phyloP scores from a whole-genome alignment of 139 green algal genomes.

The Chlorella vulgaris region DNA sequence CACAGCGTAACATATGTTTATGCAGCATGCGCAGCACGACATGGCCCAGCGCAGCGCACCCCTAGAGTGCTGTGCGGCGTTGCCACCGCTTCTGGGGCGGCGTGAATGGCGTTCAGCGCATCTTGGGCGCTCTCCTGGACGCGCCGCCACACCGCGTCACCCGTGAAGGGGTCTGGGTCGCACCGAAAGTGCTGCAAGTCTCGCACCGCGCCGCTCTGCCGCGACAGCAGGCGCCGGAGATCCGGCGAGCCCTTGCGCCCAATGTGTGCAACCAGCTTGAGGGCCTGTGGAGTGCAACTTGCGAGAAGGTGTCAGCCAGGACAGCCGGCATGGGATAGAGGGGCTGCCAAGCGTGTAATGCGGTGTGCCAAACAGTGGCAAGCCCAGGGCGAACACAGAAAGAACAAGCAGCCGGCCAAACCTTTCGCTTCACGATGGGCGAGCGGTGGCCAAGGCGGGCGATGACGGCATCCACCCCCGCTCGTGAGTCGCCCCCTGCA shows the following conservation, averaged over 20 bases:
- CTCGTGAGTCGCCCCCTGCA: conserved; percentile 45
- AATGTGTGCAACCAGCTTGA: conserved; percentile 75
- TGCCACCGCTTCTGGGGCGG: background rate
- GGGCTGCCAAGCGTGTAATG: too few relatives aligned
- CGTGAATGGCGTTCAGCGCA: conserved; percentile 15
- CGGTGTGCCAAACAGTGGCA: too few relatives aligned
- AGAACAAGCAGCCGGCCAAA: conserved; percentile 4
- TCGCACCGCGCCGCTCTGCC: conserved; percentile 54
- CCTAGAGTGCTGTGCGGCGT: background rate
- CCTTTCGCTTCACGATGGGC: conserved; percentile 81
- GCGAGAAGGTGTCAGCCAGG: too few relatives aligned
- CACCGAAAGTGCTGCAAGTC: conserved; percentile 40
- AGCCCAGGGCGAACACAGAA: background rate
- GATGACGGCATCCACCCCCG: conserved; percentile 58
- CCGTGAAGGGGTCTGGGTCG: conserved; percentile 44
- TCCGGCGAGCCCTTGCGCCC: conserved; percentile 65
- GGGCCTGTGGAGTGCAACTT: too few relatives aligned
- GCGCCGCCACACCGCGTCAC: conserved; percentile 47
- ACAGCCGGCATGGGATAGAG: too few relatives aligned
- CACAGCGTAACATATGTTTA: too few relatives aligned
- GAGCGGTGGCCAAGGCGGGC: conserved; percentile 61
- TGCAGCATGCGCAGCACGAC: background rate
- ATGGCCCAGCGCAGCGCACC: background rate
- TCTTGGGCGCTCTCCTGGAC: conserved; percentile 43
- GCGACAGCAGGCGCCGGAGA: conserved; percentile 67